These are phyloP conservation scores for Trichoderma sp. DNA, from an alignment of 2,329 filamentous ascomycete genomes.

Conservation along the genomic window DNA sequence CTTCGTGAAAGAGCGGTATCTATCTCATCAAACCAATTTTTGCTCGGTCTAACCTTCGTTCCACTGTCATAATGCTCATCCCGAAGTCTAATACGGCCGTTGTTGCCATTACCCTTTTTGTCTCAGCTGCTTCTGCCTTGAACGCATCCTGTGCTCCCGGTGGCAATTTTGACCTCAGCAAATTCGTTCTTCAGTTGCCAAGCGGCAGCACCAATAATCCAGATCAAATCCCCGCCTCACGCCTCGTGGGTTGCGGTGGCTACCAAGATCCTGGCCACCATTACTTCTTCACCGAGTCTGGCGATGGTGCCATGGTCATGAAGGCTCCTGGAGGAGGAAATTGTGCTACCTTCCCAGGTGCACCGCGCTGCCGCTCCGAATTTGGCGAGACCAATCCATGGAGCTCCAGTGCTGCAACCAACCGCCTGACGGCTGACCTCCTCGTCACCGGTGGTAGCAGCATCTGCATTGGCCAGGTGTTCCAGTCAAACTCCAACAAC, in stretches of 20 bases:
- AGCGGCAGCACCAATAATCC: conserved; percentile 32
- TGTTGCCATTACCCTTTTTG: not conserved
- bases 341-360: conserved; percentile 44
- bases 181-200: conserved; percentile 43
- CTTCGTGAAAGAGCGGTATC: not conserved
- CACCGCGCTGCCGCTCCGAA: conserved; percentile 46
- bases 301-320: conserved; percentile 40
- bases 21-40: not conserved
- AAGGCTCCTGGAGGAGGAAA: conserved; percentile 42
- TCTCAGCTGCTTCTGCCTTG: conserved; percentile 1
- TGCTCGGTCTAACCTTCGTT: not conserved
- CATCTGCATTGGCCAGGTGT: conserved; percentile 10
- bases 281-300: conserved; percentile 41
- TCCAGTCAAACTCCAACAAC: conserved; percentile 11
- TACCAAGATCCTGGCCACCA: conserved; percentile 34
- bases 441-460: conserved; percentile 27
- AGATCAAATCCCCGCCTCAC: conserved; percentile 32
- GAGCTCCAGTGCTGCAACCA: conserved; percentile 34
- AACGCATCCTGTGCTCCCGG: conserved; percentile 15
- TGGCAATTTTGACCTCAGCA: conserved; percentile 39
- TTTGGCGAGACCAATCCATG: conserved; percentile 42
- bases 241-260: conserved; percentile 41
- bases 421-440: conserved; percentile 28
- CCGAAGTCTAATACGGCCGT: not conserved
- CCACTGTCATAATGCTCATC: not conserved